These are phyloP conservation scores for Parastagonospora nodorum DNA, from an alignment of 2,329 filamentous ascomycete genomes.

Conservation along the genomic window DNA sequence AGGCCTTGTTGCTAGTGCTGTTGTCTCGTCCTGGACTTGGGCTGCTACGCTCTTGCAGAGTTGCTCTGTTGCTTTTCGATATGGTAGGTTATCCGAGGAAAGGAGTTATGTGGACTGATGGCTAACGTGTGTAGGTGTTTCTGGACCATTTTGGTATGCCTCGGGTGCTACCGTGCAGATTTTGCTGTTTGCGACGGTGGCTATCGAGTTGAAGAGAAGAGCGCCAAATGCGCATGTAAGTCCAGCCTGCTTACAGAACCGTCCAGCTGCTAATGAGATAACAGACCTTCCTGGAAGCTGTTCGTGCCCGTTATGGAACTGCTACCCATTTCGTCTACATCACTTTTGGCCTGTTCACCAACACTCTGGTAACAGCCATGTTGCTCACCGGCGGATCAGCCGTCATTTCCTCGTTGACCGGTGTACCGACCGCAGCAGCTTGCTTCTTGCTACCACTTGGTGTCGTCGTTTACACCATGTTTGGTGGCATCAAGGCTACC, in stretches of 20 bases:
- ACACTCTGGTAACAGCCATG: constrained; percentile 90
- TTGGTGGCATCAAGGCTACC: constrained; percentile 71
- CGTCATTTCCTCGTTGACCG: constrained; percentile 59
- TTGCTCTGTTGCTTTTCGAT: constrained; percentile 40
- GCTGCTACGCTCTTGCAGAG: constrained; percentile 37
- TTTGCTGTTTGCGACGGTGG: constrained; percentile 34
- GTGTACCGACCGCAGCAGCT: constrained; percentile 76
- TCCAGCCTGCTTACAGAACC: not conserved
- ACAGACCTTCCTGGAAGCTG: constrained; percentile 81
- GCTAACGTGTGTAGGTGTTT: constrained; percentile 25
- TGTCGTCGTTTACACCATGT: constrained; percentile 78
- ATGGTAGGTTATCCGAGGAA: constrained; percentile 20
- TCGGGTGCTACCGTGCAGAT: constrained; percentile 42
- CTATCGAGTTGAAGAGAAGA: constrained; percentile 41
- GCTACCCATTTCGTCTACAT: constrained; percentile 78
- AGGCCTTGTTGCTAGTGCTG: constrained; percentile 37
- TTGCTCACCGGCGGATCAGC: constrained; percentile 81
- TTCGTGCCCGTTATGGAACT: constrained; percentile 79
- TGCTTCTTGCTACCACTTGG: constrained; percentile 83
- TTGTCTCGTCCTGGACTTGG: constrained; percentile 39
- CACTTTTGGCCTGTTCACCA: constrained; percentile 77
- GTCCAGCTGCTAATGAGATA: constrained; percentile 35
- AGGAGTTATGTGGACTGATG: not conserved
- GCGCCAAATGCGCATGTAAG: constrained; percentile 39
- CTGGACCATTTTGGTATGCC: constrained; percentile 41